Conservation (phyloP, 2,329 filamentous ascomycete genomes). For the Alternaria rosae region DNA sequence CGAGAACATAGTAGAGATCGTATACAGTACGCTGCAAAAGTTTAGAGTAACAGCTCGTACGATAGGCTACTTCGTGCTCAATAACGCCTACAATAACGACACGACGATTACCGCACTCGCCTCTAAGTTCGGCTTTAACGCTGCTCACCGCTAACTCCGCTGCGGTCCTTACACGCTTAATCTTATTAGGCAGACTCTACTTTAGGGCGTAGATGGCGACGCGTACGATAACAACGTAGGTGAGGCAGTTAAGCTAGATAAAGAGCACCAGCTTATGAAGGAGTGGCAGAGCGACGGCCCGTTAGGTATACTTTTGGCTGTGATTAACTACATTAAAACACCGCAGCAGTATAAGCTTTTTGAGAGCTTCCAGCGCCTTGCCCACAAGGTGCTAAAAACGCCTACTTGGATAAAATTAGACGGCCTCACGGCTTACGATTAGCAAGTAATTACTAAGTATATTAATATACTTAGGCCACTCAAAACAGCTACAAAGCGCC, state of each 20-base stretch:
- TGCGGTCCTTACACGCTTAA: constrained; percentile 14
- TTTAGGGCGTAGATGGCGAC: no score
- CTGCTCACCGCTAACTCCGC: constrained; percentile 1
- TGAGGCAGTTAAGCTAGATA: no score
- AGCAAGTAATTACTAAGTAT: constrained; percentile 5
- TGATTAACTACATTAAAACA: constrained; percentile 9
- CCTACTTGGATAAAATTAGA: neutral
- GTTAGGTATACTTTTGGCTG: neutral
- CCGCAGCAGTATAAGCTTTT: constrained; percentile 2
- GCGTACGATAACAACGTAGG: no score
- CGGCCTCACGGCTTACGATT: constrained; percentile 3
- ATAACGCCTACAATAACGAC: constrained; percentile 12
- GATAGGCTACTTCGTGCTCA: constrained; percentile 17
- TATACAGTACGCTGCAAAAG: neutral
- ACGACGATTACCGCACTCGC: neutral
- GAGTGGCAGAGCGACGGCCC: no score
- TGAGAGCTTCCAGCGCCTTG: neutral
- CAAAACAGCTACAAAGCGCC: constrained; percentile 2
- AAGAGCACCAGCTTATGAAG: no score
- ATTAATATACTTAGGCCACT: constrained; percentile 1
- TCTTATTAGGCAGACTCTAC: constrained; percentile 6
- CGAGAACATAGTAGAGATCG: neutral
- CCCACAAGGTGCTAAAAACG: neutral
- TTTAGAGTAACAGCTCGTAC: constrained; percentile 3
- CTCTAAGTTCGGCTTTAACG: neutral